These are phyloP conservation scores for Lasiodiplodia sp. DNA, from an alignment of 2,329 filamentous ascomycete genomes.

Conservation along the genomic window DNA sequence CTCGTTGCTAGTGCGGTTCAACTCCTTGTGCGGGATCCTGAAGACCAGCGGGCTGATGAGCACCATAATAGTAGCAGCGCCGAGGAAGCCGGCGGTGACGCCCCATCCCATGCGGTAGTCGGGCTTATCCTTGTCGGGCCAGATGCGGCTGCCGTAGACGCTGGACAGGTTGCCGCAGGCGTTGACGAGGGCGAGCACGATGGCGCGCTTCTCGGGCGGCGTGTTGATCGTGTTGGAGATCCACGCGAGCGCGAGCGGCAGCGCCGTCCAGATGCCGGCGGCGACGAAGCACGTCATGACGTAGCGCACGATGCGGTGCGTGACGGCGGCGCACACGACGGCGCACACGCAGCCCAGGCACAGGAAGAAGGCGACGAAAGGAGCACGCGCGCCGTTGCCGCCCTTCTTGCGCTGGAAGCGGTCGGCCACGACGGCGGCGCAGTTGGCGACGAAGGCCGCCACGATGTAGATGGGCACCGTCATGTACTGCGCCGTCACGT, in stretches of 20 bases:
- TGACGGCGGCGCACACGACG: conserved; percentile 46
- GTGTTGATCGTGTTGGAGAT: conserved; percentile 66
- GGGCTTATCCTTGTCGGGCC: conserved; percentile 60
- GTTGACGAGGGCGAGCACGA: conserved; percentile 62
- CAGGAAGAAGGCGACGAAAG: conserved; percentile 20
- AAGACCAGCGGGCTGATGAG: conserved; percentile 38
- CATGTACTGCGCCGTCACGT: conserved; percentile 67
- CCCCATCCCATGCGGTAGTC: conserved; percentile 60
- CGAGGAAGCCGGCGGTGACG: conserved; percentile 59
- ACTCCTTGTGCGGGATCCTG: conserved; percentile 18
- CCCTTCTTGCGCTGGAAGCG: conserved; percentile 4
- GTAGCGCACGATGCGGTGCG: conserved; percentile 46
- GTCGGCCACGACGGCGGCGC: conserved; percentile 17
- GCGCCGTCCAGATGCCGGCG: conserved; percentile 61
- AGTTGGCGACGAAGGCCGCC: conserved; percentile 27
- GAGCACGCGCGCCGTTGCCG: conserved; percentile 18
- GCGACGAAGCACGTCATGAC: conserved; percentile 51
- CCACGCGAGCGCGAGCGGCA: conserved; percentile 65
- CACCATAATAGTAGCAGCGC: conserved; percentile 53
- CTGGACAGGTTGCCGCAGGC: conserved; percentile 35
- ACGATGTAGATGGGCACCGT: conserved; percentile 50
- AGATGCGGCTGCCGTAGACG: conserved; percentile 43
- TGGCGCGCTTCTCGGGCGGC: conserved; percentile 63
- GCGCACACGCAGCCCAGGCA: conserved; percentile 15
- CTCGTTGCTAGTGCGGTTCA: not conserved